A percentile compares a stretch with the other conserved stretches of the same genome.
Evolutionary conservation across 495 filamentous ascomycete genomes (phyloP).

Genomic region (Penicillium psychrofluorescens): DNA sequence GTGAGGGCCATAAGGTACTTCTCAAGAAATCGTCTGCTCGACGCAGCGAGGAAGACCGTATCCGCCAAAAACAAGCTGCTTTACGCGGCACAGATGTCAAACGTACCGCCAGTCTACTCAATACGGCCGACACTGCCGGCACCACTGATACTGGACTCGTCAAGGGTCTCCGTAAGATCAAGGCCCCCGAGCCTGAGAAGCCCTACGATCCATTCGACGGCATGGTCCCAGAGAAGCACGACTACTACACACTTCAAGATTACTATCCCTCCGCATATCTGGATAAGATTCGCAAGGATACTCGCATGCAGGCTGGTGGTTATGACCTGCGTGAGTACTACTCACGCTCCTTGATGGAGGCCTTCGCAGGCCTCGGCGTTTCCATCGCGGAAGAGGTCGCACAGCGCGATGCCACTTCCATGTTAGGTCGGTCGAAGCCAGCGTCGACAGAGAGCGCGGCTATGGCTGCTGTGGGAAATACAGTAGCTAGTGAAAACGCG

Average conservation of each 20-base stretch:
- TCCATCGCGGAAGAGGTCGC: slow-evolving; percentile 73
- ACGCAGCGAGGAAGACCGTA: slow-evolving; percentile 42
- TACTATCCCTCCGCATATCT: slow-evolving; percentile 62
- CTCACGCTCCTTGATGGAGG: slow-evolving; percentile 71
- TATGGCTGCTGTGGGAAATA: slow-evolving; percentile 14
- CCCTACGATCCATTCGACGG: slow-evolving; percentile 89
- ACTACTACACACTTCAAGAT: slow-evolving; percentile 62
- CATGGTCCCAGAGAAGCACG: slow-evolving; percentile 50
- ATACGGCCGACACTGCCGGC: slow-evolving; percentile 17
- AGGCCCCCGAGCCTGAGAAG: slow-evolving; percentile 54
- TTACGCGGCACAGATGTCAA: slow-evolving; percentile 29
- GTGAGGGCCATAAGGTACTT: slow-evolving; percentile 53
- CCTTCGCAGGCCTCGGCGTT: slow-evolving; percentile 81
- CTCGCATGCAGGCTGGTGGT: slow-evolving; percentile 64
- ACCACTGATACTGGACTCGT: slow-evolving; percentile 43
- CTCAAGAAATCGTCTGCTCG: slow-evolving; percentile 59
- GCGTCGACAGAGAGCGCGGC: slow-evolving; percentile 27
- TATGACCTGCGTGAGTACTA: slow-evolving; percentile 79
- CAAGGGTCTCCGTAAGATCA: slow-evolving; percentile 66
- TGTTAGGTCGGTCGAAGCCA: slow-evolving; percentile 10
- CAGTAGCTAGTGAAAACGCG: neutral
- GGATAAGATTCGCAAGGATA: slow-evolving; percentile 51
- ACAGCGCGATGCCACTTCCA: slow-evolving; percentile 24
- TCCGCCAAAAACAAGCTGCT: slow-evolving; percentile 39
- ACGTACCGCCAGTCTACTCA: slow-evolving; percentile 16